These are phyloP conservation scores for Schoenoplectus triqueter DNA, from an alignment of 202 grass and related monocot genomes.

Conservation along the genomic window DNA sequence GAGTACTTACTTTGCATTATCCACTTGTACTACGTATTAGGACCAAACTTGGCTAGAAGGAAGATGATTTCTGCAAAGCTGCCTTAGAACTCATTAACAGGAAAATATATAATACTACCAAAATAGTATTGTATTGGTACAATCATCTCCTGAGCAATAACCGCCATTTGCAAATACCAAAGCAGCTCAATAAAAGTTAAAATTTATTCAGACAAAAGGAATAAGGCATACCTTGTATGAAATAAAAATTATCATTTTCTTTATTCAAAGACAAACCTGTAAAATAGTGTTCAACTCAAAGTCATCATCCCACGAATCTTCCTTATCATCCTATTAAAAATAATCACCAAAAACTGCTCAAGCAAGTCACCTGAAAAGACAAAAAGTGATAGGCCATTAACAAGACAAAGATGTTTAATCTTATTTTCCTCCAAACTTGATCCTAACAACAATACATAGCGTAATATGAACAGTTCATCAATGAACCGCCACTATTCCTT, in stretches of 20 bases:
- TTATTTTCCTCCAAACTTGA: conserved; percentile 56
- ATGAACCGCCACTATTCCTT: conserved; percentile 67
- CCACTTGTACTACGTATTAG: background rate
- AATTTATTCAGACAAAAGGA: background rate
- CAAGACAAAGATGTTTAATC: conserved; percentile 1
- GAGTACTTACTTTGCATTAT: background rate
- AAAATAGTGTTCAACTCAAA: conserved; percentile 95
- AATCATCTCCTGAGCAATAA: background rate
- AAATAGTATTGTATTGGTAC: background rate
- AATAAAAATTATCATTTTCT: conserved; percentile 1
- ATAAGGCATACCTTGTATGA: conserved; percentile 69
- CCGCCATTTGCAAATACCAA: background rate
- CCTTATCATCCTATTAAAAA: conserved; percentile 82
- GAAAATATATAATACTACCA: conserved; percentile 3
- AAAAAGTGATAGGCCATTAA: conserved; percentile 39
- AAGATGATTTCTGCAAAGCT: conserved; percentile 15
- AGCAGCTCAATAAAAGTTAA: conserved; percentile 15
- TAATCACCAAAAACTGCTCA: conserved; percentile 88
- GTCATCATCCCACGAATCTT: conserved; percentile 90
- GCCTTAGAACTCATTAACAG: background rate
- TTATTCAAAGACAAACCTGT: conserved; percentile 57
- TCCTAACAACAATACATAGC: conserved; percentile 85
- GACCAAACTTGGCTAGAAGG: background rate
- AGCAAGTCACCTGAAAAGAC: conserved; percentile 77
- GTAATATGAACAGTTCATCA: conserved; percentile 83